A percentile compares a stretch with the other conserved stretches of the same genome.
phyloP scores from a whole-genome alignment of 768 basidiomycete genomes.

The Mrakia hoshinonis region DNA sequence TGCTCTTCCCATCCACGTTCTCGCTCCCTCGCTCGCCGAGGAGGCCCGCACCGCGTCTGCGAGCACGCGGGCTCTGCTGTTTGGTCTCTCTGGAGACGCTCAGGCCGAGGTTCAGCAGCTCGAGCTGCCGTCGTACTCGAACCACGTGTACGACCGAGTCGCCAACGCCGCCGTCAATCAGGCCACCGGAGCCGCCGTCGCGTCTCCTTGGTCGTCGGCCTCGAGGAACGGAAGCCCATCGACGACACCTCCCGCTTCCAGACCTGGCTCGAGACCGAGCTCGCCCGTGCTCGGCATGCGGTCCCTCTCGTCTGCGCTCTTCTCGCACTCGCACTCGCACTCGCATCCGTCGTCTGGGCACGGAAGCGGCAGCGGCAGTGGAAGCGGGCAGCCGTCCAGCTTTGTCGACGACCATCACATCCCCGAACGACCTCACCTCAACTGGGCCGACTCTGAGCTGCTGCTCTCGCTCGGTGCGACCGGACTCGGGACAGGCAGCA shows the following conservation, averaged over 20 bases:
- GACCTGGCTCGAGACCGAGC: slow-evolving; percentile 34
- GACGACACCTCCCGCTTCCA: slow-evolving; percentile 35
- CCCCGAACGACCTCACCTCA: slow-evolving; percentile 41
- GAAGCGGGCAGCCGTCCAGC: too few species aligned
- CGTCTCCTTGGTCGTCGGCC: slow-evolving; percentile 24
- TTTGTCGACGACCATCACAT: slow-evolving; percentile 30
- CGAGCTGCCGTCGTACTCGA: slow-evolving; percentile 78
- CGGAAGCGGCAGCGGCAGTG: not conserved
- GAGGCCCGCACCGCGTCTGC: slow-evolving; percentile 67
- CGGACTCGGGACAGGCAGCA: slow-evolving; percentile 14
- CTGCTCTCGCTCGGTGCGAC: slow-evolving; percentile 53
- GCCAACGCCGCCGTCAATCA: slow-evolving; percentile 40
- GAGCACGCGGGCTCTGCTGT: slow-evolving; percentile 65
- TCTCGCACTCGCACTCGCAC: slow-evolving; percentile 1
- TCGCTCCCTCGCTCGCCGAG: slow-evolving; percentile 61
- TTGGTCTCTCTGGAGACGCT: slow-evolving; percentile 42
- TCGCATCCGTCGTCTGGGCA: not conserved
- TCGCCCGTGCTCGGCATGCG: slow-evolving; percentile 31
- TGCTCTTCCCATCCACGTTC: slow-evolving; percentile 77
- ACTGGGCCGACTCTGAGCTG: slow-evolving; percentile 80
- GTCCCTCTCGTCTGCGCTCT: slow-evolving; percentile 24
- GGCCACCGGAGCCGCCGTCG: slow-evolving; percentile 3
- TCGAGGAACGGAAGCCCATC: slow-evolving; percentile 16
- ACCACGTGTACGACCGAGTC: slow-evolving; percentile 84
- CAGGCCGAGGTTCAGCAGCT: slow-evolving; percentile 52